Percentiles rank a stretch among this genome's conserved stretches.
Evolutionary conservation across 2,329 filamentous ascomycete genomes (phyloP).

Genomic region (Harringtonia aguacate): DNA sequence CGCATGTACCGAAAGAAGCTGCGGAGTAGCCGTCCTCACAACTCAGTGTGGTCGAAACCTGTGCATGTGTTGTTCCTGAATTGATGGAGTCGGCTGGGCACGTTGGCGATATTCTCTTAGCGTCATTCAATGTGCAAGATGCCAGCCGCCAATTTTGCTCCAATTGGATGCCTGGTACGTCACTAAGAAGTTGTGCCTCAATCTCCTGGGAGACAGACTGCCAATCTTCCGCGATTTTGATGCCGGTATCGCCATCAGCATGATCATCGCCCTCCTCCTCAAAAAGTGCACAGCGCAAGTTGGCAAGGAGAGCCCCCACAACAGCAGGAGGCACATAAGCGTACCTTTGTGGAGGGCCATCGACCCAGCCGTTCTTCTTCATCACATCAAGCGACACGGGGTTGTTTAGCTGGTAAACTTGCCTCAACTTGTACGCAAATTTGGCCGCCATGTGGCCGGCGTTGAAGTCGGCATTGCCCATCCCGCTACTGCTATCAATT

Average conservation of each 20-base stretch:
- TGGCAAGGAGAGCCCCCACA: slow-evolving; percentile 46
- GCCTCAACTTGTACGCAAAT: slow-evolving; percentile 41
- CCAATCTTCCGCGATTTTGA: slow-evolving; percentile 2
- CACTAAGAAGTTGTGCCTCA: slow-evolving; percentile 38
- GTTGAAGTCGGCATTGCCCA: slow-evolving; percentile 44
- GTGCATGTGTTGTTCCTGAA: too few species aligned
- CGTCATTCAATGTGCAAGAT: too few species aligned
- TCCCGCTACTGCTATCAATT: slow-evolving; percentile 29
- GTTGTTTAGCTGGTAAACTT: slow-evolving; percentile 54
- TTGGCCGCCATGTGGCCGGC: slow-evolving; percentile 21
- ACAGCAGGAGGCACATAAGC: slow-evolving; percentile 45
- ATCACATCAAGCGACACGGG: slow-evolving; percentile 41
- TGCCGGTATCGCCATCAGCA: slow-evolving; percentile 1
- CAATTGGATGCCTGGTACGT: slow-evolving; percentile 19
- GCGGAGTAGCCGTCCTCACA: too few species aligned
- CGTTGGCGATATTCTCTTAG: too few species aligned
- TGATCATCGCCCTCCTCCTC: slow-evolving; percentile 16
- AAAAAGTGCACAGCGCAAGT: slow-evolving; percentile 43
- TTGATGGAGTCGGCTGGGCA: too few species aligned
- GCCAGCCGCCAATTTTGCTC: not conserved
- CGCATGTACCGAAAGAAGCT: too few species aligned
- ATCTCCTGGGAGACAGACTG: slow-evolving; percentile 39
- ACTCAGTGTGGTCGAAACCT: too few species aligned
- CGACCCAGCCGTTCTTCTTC: slow-evolving; percentile 43
- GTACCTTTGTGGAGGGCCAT: slow-evolving; percentile 36